Base-by-base conservation (phyloP, 2,329 filamentous ascomycete species). In the Apiospora pterosperma region DNA sequence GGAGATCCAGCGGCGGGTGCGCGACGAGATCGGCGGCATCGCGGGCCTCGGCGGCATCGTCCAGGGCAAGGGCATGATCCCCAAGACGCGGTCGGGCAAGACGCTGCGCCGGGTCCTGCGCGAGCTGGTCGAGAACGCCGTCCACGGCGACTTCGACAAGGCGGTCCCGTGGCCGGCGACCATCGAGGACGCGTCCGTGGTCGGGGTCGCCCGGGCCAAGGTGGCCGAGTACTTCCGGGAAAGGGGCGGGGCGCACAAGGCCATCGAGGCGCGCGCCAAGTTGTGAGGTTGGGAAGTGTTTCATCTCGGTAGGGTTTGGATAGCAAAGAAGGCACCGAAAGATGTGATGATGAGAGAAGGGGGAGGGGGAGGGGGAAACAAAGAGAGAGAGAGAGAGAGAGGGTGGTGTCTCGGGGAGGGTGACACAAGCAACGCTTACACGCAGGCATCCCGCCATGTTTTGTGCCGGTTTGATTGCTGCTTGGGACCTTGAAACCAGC, bases 81-180 rank as follows among this genome's bases (percentile, higher is more conserved):
- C 95, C 6, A 94, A 94, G 81, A 97, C 95, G 19, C 81, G 94
- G 34, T 93, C 90, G n/a, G 95, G 95, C 34, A 98, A 97, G 84
- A 97, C 93, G 5, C 77, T 97, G 65, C 84, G 94, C 4, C 83
- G 94, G 28, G 92, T 97, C 36, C 78, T 97, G 75, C 84, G 92
- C 36, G 92, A 97, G 78, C 79, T 97, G 69, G 79, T 97, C 19
- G 94, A 97, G 80, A 92, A 96, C 73, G 93, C 88, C 0, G 88
- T 90, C 5, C 85, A 90, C 66, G 92, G 87, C 1, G 87, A 94
- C 31, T 90, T 90, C 70, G 89, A 90, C 19, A 90, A 88, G 75
- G 81, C 86, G 59, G 90, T 97, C 1, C 83, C 83, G 67, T 87
- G 95, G 58, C 94, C 94, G 10, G 91, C 90, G 31, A 97, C 93